Evolutionary conservation across 1,284 basidiomycete genomes (phyloP).

Genomic region (Lentinus polychrous): DNA sequence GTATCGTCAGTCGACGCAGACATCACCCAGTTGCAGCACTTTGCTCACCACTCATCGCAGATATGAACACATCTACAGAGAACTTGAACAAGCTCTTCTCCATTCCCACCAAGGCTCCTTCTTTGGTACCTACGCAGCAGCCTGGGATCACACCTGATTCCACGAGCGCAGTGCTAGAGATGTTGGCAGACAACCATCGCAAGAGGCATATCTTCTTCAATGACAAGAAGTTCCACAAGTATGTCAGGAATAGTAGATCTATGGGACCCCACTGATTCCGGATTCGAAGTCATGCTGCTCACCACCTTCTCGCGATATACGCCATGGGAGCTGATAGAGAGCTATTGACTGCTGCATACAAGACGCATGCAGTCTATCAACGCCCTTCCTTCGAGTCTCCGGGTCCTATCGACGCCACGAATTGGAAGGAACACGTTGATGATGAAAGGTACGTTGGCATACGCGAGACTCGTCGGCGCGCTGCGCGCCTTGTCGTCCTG

Average conservation of each 20-base stretch:
- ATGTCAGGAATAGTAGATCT: constrained; percentile 7
- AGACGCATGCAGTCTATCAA: constrained; percentile 14
- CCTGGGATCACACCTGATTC: constrained; percentile 46
- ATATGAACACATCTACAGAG: constrained; percentile 7
- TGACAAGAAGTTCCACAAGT: constrained; percentile 53
- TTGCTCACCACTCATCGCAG: neutral
- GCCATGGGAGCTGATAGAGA: constrained; percentile 11
- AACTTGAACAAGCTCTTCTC: constrained; percentile 17
- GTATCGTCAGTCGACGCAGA: too few species aligned
- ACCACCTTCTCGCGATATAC: constrained; percentile 14
- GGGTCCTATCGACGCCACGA: constrained; percentile 31
- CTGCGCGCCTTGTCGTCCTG: neutral
- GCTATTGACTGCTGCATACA: constrained; percentile 11
- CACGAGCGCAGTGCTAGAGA: constrained; percentile 33
- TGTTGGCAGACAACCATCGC: constrained; percentile 50
- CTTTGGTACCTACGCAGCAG: constrained; percentile 24
- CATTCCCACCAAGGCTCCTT: constrained; percentile 11
- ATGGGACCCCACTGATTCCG: neutral
- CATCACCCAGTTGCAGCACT: too few species aligned
- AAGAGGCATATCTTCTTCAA: constrained; percentile 60
- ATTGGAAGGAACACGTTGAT: constrained; percentile 43
- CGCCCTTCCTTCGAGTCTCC: constrained; percentile 11
- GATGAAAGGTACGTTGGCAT: constrained; percentile 33
- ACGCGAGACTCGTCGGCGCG: neutral
- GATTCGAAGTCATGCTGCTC: constrained; percentile 10